A percentile compares a stretch with the other conserved stretches of the same genome.
Evolutionary conservation across 2,329 filamentous ascomycete species (phyloP).

Genomic region (Ophiocordyceps sinensis): DNA sequence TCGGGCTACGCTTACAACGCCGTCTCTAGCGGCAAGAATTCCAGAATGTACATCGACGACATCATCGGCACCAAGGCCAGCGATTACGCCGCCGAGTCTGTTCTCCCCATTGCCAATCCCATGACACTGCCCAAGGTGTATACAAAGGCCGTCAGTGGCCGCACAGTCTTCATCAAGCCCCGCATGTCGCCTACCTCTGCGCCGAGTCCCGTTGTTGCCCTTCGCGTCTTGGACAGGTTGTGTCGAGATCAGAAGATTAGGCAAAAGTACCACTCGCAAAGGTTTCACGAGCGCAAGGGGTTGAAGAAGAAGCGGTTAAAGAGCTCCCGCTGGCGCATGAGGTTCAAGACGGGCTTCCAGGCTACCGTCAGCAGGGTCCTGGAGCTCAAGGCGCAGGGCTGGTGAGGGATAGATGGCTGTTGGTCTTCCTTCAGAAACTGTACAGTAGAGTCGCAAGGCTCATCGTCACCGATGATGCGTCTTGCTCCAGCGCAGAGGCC

Average conservation of each 20-base stretch:
- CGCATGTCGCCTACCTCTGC: slow-evolving; percentile 13
- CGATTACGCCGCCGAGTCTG: background rate
- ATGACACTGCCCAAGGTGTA: slow-evolving; percentile 14
- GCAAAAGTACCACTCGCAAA: slow-evolving; percentile 41
- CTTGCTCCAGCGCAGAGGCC: no score
- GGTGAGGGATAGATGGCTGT: slow-evolving; percentile 31
- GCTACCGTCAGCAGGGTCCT: slow-evolving; percentile 48
- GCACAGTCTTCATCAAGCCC: slow-evolving; percentile 23
- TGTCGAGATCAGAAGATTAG: slow-evolving; percentile 40
- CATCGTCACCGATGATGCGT: background rate
- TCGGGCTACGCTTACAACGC: background rate
- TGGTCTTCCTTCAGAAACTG: background rate
- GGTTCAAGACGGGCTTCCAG: slow-evolving; percentile 57
- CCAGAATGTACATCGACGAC: background rate
- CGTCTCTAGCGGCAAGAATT: background rate
- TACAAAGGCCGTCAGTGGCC: slow-evolving; percentile 19
- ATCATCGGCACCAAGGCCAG: background rate
- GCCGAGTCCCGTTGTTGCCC: slow-evolving; percentile 27
- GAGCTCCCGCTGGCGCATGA: slow-evolving; percentile 52
- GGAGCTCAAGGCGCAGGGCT: slow-evolving; percentile 63
- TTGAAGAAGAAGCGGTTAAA: slow-evolving; percentile 63
- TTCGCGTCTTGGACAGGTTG: slow-evolving; percentile 25
- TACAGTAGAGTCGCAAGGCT: background rate
- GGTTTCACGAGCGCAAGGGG: slow-evolving; percentile 61
- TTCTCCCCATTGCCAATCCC: slow-evolving; percentile 10